Evolutionary conservation across 2,329 filamentous ascomycete genomes (phyloP), one percentile per base, ranked within the genome.

Genomic region (Colletotrichum truncatum): DNA sequence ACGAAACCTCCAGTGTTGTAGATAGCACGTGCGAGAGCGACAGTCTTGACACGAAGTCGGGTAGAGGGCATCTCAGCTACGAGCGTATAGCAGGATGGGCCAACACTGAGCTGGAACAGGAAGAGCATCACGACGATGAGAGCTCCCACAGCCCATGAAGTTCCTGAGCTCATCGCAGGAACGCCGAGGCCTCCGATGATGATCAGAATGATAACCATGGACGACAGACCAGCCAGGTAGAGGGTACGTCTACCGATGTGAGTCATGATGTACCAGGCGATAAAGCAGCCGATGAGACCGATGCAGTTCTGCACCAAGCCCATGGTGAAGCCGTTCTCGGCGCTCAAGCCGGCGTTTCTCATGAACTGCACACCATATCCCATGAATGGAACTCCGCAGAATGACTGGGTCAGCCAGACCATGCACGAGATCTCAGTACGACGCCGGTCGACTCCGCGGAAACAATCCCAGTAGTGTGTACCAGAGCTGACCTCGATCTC

Each of bases 81-180:
- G 32, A 83, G 79, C n/a, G 80, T 81, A 72, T 82, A 83, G 67
- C 81, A 73, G 12, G 82, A 78, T 4, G 76, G 76, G 0, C 76
- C 76, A 9, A 75, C 67, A 0, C 74, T 78, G 12, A 77, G 74
- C 14, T 76, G 79, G 70, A 82, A 82, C 3, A 75, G 72, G 51
- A 76, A 77, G 2, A 81, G 75, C 81, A 81, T 85, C 26, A 82
- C 76, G 41, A 84, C 64, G 34, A 78, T 77, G 6, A 84, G 75
- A 1, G 76, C 67, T 1, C 75, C 78, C 12, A 80, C 70, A 3
- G 77, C 77, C 78, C 78, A 82, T 6, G 23, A 0, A 77, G 78
- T 63, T 81, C 78, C 4, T 71, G 76, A 75, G 5, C 71, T 74
- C 21, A 74, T 64, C 60, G 73, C 67, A 10, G 3, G 69, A 54